Evolutionary conservation across 2,329 filamentous ascomycete species (phyloP).

Genomic region (Calonectria pauciramosa): DNA sequence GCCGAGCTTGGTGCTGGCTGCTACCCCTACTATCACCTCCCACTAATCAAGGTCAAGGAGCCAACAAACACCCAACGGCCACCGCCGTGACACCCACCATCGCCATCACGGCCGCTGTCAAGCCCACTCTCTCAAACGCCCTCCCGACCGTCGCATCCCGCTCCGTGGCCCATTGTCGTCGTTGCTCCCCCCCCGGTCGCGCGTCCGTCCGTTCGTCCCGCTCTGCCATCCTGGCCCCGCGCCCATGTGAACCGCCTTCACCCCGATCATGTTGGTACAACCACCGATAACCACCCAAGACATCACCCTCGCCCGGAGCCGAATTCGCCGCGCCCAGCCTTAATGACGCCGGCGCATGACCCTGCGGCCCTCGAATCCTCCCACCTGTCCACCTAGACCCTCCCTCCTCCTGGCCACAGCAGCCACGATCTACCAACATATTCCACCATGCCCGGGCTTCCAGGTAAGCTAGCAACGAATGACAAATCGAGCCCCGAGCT

Average conservation of each 20-base stretch:
- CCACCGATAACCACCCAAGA: conserved; percentile 51
- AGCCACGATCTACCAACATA: conserved; percentile 19
- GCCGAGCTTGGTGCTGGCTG: conserved; percentile 34
- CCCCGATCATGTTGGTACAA: conserved; percentile 59
- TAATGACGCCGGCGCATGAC: conserved; percentile 60
- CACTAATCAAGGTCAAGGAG: conserved; percentile 20
- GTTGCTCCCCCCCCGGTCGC: not conserved
- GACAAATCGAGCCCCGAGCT: not conserved
- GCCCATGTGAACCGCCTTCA: conserved; percentile 49
- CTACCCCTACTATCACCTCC: not conserved
- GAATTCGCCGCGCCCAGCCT: conserved; percentile 47
- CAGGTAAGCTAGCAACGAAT: conserved; percentile 57
- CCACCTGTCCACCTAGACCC: conserved; percentile 26
- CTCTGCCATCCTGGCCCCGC: conserved; percentile 35
- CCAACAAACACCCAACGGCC: conserved; percentile 40
- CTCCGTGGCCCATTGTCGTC: not conserved
- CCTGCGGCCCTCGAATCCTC: conserved; percentile 25
- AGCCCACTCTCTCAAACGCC: not conserved
- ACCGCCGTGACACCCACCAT: conserved; percentile 31
- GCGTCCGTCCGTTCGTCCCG: conserved; percentile 18
- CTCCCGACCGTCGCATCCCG: not conserved
- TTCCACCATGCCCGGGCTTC: conserved; percentile 68
- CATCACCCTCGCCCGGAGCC: conserved; percentile 53
- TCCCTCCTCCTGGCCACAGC: conserved; percentile 9
- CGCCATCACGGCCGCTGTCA: not conserved